phyloP scores from a whole-genome alignment of 805 yeast genomes.

The Metahyphopichia silvanorum region DNA sequence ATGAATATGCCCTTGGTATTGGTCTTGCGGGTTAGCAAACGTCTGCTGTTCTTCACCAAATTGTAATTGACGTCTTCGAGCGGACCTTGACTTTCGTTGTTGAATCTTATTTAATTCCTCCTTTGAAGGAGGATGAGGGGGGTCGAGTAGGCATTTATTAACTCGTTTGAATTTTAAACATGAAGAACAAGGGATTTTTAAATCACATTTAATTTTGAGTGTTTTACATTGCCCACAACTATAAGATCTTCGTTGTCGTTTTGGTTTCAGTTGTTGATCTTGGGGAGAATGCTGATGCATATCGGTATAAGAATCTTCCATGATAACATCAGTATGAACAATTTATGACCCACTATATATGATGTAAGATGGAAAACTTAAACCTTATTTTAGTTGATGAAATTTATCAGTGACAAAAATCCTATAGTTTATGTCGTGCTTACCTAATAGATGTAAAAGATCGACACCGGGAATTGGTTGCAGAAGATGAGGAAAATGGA shows the following conservation, averaged over 20 bases:
- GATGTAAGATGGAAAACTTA: no score
- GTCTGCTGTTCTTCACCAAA: not conserved
- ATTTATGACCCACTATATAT: no score
- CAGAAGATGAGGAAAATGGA: no score
- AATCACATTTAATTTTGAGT: conserved; percentile 54
- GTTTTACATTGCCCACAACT: conserved; percentile 55
- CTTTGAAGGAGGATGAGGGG: conserved; percentile 44
- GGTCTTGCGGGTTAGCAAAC: not conserved
- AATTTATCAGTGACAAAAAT: no score
- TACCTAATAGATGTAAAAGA: no score
- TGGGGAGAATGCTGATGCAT: conserved; percentile 1
- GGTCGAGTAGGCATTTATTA: conserved; percentile 35
- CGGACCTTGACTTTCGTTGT: conserved; percentile 22
- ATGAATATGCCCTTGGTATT: no score
- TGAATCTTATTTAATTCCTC: conserved; percentile 31
- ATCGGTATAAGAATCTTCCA: not conserved
- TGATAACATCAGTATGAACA: conserved; percentile 1
- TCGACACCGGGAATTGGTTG: no score
- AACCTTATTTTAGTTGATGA: no score
- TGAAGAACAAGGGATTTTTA: conserved; percentile 44
- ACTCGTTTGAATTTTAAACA: conserved; percentile 38
- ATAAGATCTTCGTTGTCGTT: conserved; percentile 47
- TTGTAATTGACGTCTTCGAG: conserved; percentile 6
- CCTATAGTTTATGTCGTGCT: no score
- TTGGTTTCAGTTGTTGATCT: conserved; percentile 11